A percentile compares a stretch with the other conserved stretches of the same genome.
Conservation (phyloP, 371 early-diverging fungal species). For the Rhizopus delemar region DNA sequence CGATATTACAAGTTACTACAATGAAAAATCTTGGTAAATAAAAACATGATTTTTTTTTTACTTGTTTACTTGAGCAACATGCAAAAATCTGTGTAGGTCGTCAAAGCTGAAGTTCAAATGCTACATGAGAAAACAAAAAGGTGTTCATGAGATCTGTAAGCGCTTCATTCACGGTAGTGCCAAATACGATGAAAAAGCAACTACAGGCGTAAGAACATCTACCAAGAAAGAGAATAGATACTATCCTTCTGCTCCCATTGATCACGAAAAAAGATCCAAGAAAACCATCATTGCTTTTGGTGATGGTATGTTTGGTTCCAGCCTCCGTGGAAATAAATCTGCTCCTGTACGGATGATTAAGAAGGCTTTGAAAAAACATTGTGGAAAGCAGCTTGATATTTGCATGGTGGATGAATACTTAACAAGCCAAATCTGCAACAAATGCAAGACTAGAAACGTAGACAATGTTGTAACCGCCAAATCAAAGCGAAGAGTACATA, state of each 20-base stretch:
- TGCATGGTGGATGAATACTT: too few relatives aligned
- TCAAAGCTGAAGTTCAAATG: not conserved
- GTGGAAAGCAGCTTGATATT: too few relatives aligned
- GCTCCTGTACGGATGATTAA: not conserved
- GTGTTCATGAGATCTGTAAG: not conserved
- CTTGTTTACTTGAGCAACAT: not conserved
- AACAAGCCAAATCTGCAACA: too few relatives aligned
- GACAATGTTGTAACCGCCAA: not conserved
- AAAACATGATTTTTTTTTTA: not conserved
- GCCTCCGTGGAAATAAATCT: not conserved
- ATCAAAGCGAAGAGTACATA: slow-evolving; percentile 1
- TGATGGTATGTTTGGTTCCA: not conserved
- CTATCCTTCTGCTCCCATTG: not conserved
- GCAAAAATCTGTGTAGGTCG: not conserved
- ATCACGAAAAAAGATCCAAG: too few relatives aligned
- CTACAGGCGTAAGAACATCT: not conserved
- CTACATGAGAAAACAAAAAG: not conserved
- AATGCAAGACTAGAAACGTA: not conserved
- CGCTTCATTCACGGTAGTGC: not conserved
- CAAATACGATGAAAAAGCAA: not conserved
- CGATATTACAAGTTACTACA: not conserved
- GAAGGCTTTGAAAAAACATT: too few relatives aligned
- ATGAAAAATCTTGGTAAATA: not conserved
- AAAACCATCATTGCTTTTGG: slow-evolving; percentile 1
- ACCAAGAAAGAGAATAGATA: not conserved